Percentiles rank a stretch among this genome's conserved stretches.
These are phyloP conservation scores for Lipomyces starkeyi DNA, from an alignment of 805 yeast genomes.

Conservation along the genomic window DNA sequence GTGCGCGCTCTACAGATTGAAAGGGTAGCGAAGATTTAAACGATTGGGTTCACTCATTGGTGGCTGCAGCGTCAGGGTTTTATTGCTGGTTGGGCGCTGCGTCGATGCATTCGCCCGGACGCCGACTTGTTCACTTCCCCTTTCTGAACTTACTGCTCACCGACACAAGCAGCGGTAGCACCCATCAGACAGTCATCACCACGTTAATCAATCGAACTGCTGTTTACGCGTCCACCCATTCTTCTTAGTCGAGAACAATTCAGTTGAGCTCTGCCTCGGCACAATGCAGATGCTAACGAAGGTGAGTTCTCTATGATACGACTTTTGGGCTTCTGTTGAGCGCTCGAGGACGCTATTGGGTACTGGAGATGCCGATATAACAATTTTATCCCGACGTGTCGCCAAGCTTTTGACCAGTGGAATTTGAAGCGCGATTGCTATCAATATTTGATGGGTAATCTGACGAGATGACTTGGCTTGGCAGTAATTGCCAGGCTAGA, in stretches of 20 bases:
- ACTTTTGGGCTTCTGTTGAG: neutral
- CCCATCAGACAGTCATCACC: neutral
- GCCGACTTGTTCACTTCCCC: neutral
- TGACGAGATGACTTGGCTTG: neutral
- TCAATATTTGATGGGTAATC: neutral
- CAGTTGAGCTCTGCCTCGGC: conserved; percentile 17
- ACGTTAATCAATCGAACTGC: neutral
- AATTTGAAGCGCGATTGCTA: conserved; percentile 23
- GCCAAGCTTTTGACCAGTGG: neutral
- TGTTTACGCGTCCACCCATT: neutral
- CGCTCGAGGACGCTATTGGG: neutral
- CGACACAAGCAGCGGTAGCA: neutral
- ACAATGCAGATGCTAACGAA: conserved; percentile 82
- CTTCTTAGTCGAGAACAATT: conserved; percentile 5
- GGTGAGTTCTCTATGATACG: conserved; percentile 50
- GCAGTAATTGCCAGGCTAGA: neutral
- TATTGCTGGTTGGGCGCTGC: neutral
- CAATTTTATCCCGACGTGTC: neutral
- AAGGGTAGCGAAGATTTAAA: no score
- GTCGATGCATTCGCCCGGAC: neutral
- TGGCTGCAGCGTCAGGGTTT: conserved; percentile 1
- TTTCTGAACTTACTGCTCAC: neutral
- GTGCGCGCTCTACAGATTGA: no score
- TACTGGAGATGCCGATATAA: conserved; percentile 5
- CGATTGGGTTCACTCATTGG: neutral